Evolutionary conservation across 2,329 filamentous ascomycete genomes (phyloP), one percentile per base, ranked within the genome.

Genomic region (Torrubiellomyces zombiae): DNA sequence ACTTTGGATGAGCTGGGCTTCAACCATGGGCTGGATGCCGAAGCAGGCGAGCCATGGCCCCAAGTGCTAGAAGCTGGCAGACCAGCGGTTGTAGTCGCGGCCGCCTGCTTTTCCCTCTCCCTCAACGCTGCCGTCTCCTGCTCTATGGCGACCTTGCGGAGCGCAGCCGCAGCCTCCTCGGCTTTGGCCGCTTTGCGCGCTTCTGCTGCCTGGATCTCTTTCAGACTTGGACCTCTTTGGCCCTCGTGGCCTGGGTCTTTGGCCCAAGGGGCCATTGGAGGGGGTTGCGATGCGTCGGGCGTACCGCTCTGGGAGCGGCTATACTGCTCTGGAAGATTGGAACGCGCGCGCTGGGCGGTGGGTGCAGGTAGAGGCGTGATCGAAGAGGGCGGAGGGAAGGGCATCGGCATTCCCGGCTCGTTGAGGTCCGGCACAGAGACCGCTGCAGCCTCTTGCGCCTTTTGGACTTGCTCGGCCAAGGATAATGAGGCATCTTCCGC

Each of bases 171-270:
- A 27, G 72, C 56, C 43, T 89, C 82, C 44, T 95, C 86, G 9
- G 71, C 75, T 52, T 91, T 80, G 25, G 86, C 86, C 8, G 85
- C 85, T 47, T 89, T 91, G 43, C 78, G 81, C 18, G 86, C 86
- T 49, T 98, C 89, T 4, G 81, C 76, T 49, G 93, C 86, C 48
- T 98, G 89, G 14, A 98, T 98, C 45, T 98, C 85, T 54, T 83
- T 92, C 33, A 98, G 58, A 31, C 85, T 94, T 3, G 86, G 89
- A 0, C 83, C 85, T 50, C 80, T 91, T 20, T 80, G 71, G 14
- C 65, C 55, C 31, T 71, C 63, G 5, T 61, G 55, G 24, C 78
- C 75, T 3, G 67, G 66, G 35, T 95, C 83, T 48, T 89, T 89
- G 5, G 89, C 89, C 89, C 89, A 98, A 0, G 89, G 89, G 1